Percentiles rank a stretch among this genome's conserved stretches.
phyloP scores from a whole-genome alignment of 768 basidiomycete species.

The Phaffia tasmanica region DNA sequence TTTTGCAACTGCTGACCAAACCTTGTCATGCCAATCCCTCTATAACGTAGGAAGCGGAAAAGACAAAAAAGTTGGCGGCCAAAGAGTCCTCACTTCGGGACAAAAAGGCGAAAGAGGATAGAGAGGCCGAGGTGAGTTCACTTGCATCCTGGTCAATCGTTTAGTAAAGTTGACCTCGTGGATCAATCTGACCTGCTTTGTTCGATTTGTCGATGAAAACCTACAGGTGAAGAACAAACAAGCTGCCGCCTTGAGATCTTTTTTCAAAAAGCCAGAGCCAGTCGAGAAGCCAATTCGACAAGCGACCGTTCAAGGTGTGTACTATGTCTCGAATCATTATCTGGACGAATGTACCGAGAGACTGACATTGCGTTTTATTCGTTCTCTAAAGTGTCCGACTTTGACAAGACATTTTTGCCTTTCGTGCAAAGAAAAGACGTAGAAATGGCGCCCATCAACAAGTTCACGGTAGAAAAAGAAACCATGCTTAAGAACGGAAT shows the following conservation, averaged over 20 bases:
- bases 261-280: constrained; percentile 56
- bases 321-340: background rate
- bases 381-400: constrained; percentile 46
- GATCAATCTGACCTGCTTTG: background rate
- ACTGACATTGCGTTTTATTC: background rate
- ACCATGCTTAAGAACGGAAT: constrained; percentile 45
- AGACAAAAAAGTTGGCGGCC: constrained; percentile 11
- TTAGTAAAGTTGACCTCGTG: background rate
- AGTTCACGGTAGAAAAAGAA: constrained; percentile 44
- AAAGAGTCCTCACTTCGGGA: background rate
- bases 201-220: background rate
- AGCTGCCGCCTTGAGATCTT: constrained; percentile 61
- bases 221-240: constrained; percentile 55
- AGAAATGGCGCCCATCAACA: constrained; percentile 59
- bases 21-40: too few species aligned
- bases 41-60: background rate
- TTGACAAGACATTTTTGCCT: constrained; percentile 62
- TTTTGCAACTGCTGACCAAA: too few species aligned
- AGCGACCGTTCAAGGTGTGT: constrained; percentile 29
- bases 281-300: constrained; percentile 28
- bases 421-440: constrained; percentile 68
- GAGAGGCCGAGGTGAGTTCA: constrained; percentile 43
- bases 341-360: background rate
- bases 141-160: background rate
- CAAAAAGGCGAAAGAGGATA: constrained; percentile 5